Base-by-base conservation (phyloP, 2,329 filamentous ascomycete species). In the Lecanoromycetidae sp. region DNA sequence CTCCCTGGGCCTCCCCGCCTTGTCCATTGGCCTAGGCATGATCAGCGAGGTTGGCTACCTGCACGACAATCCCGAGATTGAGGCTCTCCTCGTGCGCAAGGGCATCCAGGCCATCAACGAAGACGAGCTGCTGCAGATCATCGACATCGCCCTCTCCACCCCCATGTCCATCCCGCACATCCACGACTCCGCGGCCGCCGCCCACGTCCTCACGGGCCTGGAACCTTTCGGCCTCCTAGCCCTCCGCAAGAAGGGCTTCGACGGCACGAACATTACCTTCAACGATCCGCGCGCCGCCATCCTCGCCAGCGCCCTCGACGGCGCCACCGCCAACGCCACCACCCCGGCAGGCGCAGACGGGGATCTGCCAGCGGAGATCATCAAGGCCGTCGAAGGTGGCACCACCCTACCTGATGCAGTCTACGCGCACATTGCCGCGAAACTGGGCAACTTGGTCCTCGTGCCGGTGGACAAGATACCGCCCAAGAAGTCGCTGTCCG, bases 91-190 rank as follows among this genome's bases (percentile, higher is more conserved):
- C 9, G 4, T 23, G n/a, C 29, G 41, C 1, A 27, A 36, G 13
- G 58, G 60, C 5, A 53, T 60, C 44, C 59, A 61, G 43, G 58
- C 56, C 17, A 57, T 67, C 27, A 60, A 58, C 27, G 61, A 64
- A 46, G 48, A 56, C 3, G 61, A 62, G 46, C 51, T 62, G 17
- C 50, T 64, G 1, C 56, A 58, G 33, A 50, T 58, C 4, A 13
- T 60, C 23, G 61, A 62, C 40, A 50, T 52, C 3, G 55, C 56
- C 32, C 52, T 60, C 5, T 20, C 26, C n/a, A 6, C 9, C 9
- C 23, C 34, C 3, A 30, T 44, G 4, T 13, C 19, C 19, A 25
- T 8, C 27, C n/a, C n/a, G n/a, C n/a, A n/a, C n/a, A n/a, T n/a
- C n/a, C n/a, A n/a, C n/a, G n/a, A n/a, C n/a, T n/a, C n/a, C n/a